These are phyloP conservation scores for Kodamaea alishanica DNA, from an alignment of 1,139 yeast genomes.

Conservation along the genomic window DNA sequence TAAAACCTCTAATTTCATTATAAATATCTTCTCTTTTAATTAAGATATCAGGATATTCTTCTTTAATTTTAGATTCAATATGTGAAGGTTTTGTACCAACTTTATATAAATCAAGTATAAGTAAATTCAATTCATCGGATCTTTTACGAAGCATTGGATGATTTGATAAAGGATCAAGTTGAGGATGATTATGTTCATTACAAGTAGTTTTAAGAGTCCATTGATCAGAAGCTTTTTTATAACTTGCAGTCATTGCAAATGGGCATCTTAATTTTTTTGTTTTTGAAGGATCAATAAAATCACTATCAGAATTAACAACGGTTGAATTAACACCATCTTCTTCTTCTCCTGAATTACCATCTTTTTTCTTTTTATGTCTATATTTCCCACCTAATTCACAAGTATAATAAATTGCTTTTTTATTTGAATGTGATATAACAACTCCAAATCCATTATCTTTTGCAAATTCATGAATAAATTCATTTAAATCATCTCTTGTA, in stretches of 20 bases:
- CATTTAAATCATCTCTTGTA: constrained; percentile 49
- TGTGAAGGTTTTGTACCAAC: constrained; percentile 58
- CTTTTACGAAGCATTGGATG: constrained; percentile 59
- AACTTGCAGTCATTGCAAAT: constrained; percentile 56
- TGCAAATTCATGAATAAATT: constrained; percentile 55
- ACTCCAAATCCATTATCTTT: constrained; percentile 58
- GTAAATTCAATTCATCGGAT: constrained; percentile 49
- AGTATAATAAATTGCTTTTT: constrained; percentile 58
- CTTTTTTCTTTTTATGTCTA: constrained; percentile 48
- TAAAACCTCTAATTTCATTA: constrained; percentile 57
- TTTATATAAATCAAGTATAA: constrained; percentile 51
- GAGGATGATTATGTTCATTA: constrained; percentile 58
- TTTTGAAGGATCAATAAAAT: constrained; percentile 42
- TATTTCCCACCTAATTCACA: constrained; percentile 59
- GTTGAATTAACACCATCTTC: no score
- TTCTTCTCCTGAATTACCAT: constrained; percentile 16
- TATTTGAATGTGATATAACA: constrained; percentile 57
- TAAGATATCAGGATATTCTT: constrained; percentile 52
- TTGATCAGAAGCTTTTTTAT: constrained; percentile 44
- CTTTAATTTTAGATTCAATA: constrained; percentile 51
- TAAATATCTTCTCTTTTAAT: constrained; percentile 57
- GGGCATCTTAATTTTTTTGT: constrained; percentile 57
- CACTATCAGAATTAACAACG: constrained; percentile 37
- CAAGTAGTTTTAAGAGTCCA: constrained; percentile 56
- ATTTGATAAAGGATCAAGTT: constrained; percentile 52